These are phyloP conservation scores for Lichtheimia ornata DNA, from an alignment of 371 early-diverging fungal genomes.

Conservation along the genomic window DNA sequence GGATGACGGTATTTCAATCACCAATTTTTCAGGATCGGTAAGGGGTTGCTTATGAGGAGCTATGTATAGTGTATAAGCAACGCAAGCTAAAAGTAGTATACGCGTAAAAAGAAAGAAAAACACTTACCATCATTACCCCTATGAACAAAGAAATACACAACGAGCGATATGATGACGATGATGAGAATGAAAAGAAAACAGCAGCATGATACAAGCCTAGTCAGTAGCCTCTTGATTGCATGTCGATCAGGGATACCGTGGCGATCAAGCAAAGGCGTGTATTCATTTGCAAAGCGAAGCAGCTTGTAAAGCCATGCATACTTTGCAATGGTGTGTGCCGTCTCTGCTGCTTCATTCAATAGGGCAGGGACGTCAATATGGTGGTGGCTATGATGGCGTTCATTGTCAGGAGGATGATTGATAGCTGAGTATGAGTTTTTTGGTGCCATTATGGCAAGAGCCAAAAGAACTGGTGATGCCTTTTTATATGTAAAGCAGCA, in stretches of 20 bases:
- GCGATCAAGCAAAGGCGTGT: constrained; percentile 35
- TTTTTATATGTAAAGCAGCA: too few relatives aligned
- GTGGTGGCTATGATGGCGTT: too few relatives aligned
- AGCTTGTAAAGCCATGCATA: too few relatives aligned
- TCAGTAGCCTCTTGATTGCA: not conserved
- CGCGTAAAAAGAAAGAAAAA: not conserved
- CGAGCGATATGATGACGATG: constrained; percentile 19
- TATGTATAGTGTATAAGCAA: not conserved
- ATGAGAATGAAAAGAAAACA: constrained; percentile 18
- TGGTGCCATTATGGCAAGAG: too few relatives aligned
- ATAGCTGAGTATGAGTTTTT: too few relatives aligned
- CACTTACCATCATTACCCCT: constrained; percentile 4
- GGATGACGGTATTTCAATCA: constrained; percentile 9
- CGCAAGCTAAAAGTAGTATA: too few relatives aligned
- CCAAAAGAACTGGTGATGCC: too few relatives aligned
- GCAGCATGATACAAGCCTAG: constrained; percentile 38
- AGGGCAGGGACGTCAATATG: too few relatives aligned
- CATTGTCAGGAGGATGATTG: too few relatives aligned
- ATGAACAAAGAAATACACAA: constrained; percentile 24
- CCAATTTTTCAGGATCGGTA: constrained; percentile 9
- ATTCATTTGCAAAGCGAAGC: constrained; percentile 10
- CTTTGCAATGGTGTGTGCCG: too few relatives aligned
- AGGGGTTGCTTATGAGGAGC: not conserved
- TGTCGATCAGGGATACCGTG: too few relatives aligned
- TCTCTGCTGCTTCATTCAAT: too few relatives aligned